These are phyloP conservation scores for Bombardia bombarda DNA, from an alignment of 495 filamentous ascomycete species.

Conservation along the genomic window DNA sequence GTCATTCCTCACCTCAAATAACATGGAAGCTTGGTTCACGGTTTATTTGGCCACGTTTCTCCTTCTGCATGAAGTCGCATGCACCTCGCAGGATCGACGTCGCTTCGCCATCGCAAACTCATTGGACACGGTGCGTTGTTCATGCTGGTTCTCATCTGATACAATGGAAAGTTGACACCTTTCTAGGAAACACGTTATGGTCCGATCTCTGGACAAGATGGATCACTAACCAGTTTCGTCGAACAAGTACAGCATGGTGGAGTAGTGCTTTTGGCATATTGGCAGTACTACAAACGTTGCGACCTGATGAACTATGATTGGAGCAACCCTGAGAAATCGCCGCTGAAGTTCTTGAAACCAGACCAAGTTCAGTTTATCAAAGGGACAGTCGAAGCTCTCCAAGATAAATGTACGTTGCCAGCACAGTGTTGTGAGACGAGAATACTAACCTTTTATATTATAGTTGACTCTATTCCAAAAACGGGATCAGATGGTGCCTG, in stretches of 20 bases:
- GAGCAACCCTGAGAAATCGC: constrained; percentile 4
- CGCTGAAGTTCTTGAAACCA: constrained; percentile 8
- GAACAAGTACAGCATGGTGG: constrained; percentile 19
- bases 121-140: constrained; percentile 4
- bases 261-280: constrained; percentile 17
- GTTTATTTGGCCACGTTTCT: constrained; percentile 36
- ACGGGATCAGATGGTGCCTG: constrained; percentile 15
- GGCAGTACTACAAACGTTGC: constrained; percentile 22
- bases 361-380: constrained; percentile 12
- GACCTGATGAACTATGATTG: constrained; percentile 17
- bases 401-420: constrained; percentile 8
- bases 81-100: constrained; percentile 12
- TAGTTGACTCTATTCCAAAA: constrained; percentile 12
- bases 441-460: not conserved
- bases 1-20: constrained; percentile 21
- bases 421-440: not conserved
- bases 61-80: constrained; percentile 14
- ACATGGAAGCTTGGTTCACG: constrained; percentile 28
- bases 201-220: not conserved
- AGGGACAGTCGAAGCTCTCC: constrained; percentile 6
- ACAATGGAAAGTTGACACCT: not conserved
- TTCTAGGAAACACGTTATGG: constrained; percentile 23
- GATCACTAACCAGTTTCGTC: constrained; percentile 13
- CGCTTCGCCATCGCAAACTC: constrained; percentile 12
- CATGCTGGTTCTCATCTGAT: too few species aligned